Conservation (phyloP, 2,329 filamentous ascomycete species). For the Penicillium sp. region DNA sequence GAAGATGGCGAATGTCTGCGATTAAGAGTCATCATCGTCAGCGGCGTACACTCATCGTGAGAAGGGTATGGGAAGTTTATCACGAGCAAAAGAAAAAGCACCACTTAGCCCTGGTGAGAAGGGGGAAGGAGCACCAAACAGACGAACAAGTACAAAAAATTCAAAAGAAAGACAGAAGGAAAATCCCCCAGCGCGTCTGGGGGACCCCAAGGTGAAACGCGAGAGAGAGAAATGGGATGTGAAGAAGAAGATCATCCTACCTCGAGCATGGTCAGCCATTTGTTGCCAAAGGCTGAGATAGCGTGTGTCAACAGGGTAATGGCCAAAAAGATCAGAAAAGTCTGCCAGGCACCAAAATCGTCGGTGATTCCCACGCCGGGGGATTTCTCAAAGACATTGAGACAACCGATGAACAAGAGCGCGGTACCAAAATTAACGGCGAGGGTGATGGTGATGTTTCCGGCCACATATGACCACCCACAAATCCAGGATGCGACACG, state of each 20-base stretch:
- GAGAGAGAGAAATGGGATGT: neutral
- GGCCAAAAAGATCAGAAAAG: constrained; percentile 62
- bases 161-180: too few relatives aligned
- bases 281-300: constrained; percentile 47
- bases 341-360: constrained; percentile 52
- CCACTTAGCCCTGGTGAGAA: too few relatives aligned
- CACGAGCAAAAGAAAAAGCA: too few relatives aligned
- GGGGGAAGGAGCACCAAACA: too few relatives aligned
- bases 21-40: neutral
- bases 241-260: constrained; percentile 44
- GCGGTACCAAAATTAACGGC: constrained; percentile 65
- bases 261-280: constrained; percentile 54
- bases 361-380: constrained; percentile 40
- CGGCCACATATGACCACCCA: constrained; percentile 66
- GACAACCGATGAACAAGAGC: constrained; percentile 47
- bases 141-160: too few relatives aligned
- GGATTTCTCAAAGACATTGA: constrained; percentile 48
- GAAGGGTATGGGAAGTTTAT: neutral
- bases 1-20: constrained; percentile 66
- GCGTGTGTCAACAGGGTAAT: constrained; percentile 55
- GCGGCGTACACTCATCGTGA: constrained; percentile 24
- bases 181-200: too few relatives aligned
- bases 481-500: constrained; percentile 62
- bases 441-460: constrained; percentile 69
- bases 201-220: too few relatives aligned